Evolutionary conservation across 371 early-diverging fungal genomes (phyloP), one percentile per base, ranked within the genome.

Genomic region (Mucor indicus): DNA sequence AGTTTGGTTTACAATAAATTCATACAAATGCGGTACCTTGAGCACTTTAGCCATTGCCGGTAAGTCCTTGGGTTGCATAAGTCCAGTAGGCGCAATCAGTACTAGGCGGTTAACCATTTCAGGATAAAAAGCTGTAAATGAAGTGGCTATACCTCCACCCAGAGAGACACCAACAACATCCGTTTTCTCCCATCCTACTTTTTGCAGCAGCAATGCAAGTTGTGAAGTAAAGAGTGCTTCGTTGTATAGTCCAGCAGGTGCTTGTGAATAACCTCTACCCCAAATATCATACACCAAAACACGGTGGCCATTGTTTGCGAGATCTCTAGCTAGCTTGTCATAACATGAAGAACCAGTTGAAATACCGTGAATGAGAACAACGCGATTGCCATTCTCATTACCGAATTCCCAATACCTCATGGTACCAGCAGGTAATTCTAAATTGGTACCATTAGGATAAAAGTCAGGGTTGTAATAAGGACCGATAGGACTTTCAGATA

Each of bases 291-390:
- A 83, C 1, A 71, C 50, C 4, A 80, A 57, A 2, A 83, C 79
- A 38, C 62, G 59, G 39, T 71, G 69, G 16, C 76, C 75, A 17
- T 62, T 56, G 10, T 62, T 32, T 56, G 68, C 72, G 47, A 72
- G 44, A 23, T 48, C 51, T 38, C 59, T 41, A 9, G 64, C 66
- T 10, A 68, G 27, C 30, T 57, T 61, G 16, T 59, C 55, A 27
- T 68, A 72, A 4, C 37, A 53, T 13, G 61, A 36, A 17, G 67
- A 51, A 4, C 69, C 69, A 0, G 67, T 63, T 15, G 72, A 50
- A 38, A 82, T 74, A 27, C 84, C 84, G 44, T 83, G 84, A 22
- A 83, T 57, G 12, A 83, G 63, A 7, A 77, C 66, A 19, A 83
- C 72, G n/a, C 60, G 64, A 30, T 59, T 49, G 2, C 84, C 84